Conservation (phyloP, 2,329 filamentous ascomycete genomes). For the Colletotrichum sp. region DNA sequence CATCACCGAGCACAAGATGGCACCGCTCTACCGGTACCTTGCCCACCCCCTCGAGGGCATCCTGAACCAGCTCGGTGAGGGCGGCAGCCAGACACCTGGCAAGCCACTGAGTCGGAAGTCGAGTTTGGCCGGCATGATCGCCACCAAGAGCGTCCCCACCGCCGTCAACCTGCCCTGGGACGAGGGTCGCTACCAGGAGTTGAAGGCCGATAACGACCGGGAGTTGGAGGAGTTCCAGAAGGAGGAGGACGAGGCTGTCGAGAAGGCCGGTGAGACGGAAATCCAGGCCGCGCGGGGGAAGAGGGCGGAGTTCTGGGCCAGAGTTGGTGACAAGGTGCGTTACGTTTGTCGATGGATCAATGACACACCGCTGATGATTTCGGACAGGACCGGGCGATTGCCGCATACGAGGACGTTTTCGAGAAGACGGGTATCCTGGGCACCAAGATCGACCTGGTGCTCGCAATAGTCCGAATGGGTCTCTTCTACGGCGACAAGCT, state of each 20-base stretch:
- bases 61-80: constrained; percentile 77
- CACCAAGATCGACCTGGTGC: constrained; percentile 95
- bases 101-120: constrained; percentile 71
- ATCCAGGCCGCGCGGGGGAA: constrained; percentile 92
- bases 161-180: constrained; percentile 85
- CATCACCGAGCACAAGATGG: constrained; percentile 85
- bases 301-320: constrained; percentile 93
- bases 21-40: constrained; percentile 83
- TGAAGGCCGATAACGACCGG: constrained; percentile 78
- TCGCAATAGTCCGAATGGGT: constrained; percentile 94
- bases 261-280: constrained; percentile 96
- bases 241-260: constrained; percentile 90
- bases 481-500: constrained; percentile 95
- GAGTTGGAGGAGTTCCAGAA: constrained; percentile 80
- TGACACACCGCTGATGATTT: constrained; percentile 12
- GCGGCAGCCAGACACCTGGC: constrained; percentile 48
- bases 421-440: constrained; percentile 98
- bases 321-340: constrained; percentile 91
- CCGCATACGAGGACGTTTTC: constrained; percentile 89
- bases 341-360: background rate
- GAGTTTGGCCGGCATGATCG: constrained; percentile 76
- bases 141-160: constrained; percentile 68
- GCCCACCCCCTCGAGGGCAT: constrained; percentile 84
- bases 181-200: constrained; percentile 80
- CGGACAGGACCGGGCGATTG: constrained; percentile 86